Conservation (phyloP, 2,329 filamentous ascomycete species). For the Fusarium mexicanum region DNA sequence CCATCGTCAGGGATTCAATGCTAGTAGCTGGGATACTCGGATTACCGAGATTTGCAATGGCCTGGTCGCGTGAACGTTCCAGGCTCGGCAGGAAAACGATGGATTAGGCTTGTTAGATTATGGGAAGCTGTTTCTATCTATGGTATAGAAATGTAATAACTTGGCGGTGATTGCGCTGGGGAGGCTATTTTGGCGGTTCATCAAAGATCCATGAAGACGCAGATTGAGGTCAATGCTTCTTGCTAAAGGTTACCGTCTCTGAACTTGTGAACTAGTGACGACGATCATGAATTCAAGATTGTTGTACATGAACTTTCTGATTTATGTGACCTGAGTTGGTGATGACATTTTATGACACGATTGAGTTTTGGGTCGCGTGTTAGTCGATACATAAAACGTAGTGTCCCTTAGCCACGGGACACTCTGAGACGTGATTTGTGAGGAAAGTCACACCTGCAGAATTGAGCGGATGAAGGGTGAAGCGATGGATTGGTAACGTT, state of each 20-base stretch:
- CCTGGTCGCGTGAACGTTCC: constrained; percentile 5
- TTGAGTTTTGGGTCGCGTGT: constrained; percentile 17
- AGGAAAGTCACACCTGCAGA: constrained; percentile 26
- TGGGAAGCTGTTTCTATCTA: constrained; percentile 34
- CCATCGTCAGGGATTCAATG: constrained; percentile 7
- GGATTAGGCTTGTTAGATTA: background rate
- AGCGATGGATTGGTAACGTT: constrained; percentile 1
- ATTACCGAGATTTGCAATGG: constrained; percentile 41
- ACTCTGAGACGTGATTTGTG: constrained; percentile 36
- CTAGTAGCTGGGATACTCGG: constrained; percentile 16
- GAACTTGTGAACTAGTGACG: constrained; percentile 6
- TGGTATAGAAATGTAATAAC: constrained; percentile 12
- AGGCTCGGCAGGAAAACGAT: background rate
- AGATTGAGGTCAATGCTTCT: constrained; percentile 20
- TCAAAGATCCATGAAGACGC: constrained; percentile 2
- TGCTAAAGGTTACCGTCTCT: constrained; percentile 1
- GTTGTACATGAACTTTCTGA: background rate
- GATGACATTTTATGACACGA: constrained; percentile 14
- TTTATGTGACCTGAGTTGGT: constrained; percentile 2
- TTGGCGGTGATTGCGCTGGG: constrained; percentile 20
- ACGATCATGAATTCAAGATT: background rate
- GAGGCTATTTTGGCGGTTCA: background rate
- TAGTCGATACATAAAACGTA: constrained; percentile 17
- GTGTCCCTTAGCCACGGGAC: constrained; percentile 9
- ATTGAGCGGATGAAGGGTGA: constrained; percentile 8